These are phyloP conservation scores for Escovopsis sp. DNA, from an alignment of 2,329 filamentous ascomycete genomes.

Conservation along the genomic window DNA sequence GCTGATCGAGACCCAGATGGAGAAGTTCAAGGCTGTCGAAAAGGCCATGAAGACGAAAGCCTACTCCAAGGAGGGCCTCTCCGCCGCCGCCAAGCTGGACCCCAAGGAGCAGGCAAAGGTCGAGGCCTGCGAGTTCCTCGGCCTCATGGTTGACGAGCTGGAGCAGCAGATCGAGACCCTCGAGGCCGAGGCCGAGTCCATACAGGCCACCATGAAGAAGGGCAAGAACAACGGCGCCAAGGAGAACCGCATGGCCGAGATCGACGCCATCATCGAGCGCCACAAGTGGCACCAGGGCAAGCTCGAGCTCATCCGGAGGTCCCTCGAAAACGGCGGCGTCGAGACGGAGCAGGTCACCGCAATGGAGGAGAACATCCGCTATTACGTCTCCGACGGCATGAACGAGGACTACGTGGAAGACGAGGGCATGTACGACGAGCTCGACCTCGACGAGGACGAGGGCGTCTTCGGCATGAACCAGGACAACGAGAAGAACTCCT, in stretches of 20 bases:
- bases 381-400: constrained; percentile 84
- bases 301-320: constrained; percentile 77
- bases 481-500: constrained; percentile 81
- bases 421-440: constrained; percentile 87
- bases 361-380: constrained; percentile 81
- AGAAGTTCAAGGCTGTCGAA: constrained; percentile 99
- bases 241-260: constrained; percentile 73
- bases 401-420: constrained; percentile 87
- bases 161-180: constrained; percentile 85
- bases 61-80: constrained; percentile 94
- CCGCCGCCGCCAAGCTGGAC: constrained; percentile 81
- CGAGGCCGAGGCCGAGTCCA: constrained; percentile 75
- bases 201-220: constrained; percentile 88
- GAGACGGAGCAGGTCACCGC: constrained; percentile 78
- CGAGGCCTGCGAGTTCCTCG: constrained; percentile 76
- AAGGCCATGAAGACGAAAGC: constrained; percentile 99
- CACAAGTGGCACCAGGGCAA: constrained; percentile 96
- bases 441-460: constrained; percentile 86
- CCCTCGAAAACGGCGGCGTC: constrained; percentile 82
- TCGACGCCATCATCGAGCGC: constrained; percentile 71
- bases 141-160: constrained; percentile 77
- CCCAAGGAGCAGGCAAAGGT: constrained; percentile 95
- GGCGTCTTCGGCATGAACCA: constrained; percentile 66
- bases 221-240: constrained; percentile 77
- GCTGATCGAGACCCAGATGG: constrained; percentile 99